Evolutionary conservation across 2,329 filamentous ascomycete species (phyloP).

Genomic region (Xylaria arbuscula): DNA sequence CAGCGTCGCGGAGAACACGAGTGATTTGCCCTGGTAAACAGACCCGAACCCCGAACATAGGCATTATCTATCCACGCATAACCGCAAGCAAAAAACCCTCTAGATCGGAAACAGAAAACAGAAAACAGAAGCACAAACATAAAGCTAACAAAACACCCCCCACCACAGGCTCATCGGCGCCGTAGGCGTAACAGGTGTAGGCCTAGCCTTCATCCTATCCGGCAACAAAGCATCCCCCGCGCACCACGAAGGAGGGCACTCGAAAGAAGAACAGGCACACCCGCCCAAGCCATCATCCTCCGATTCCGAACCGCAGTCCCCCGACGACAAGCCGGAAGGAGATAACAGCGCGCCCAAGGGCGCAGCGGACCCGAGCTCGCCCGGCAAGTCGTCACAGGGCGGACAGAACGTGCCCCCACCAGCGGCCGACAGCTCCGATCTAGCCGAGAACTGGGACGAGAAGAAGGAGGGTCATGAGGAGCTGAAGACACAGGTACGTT

Average conservation of each 20-base stretch:
- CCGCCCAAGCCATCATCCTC: not conserved
- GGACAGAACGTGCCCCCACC: slow-evolving; percentile 36
- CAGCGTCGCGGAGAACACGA: slow-evolving; percentile 39
- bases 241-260: slow-evolving; percentile 21
- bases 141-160: not conserved
- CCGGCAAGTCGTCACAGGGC: slow-evolving; percentile 8
- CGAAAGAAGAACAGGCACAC: not conserved
- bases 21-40: slow-evolving; percentile 50
- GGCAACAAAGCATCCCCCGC: not conserved
- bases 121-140: not conserved
- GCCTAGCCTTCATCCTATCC: slow-evolving; percentile 39
- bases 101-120: too few species aligned
- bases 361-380: not conserved
- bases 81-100: not conserved
- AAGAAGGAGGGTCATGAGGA: slow-evolving; percentile 41
- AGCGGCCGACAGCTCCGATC: slow-evolving; percentile 37
- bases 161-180: slow-evolving; percentile 41
- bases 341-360: slow-evolving; percentile 10
- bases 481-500: slow-evolving; percentile 39
- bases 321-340: slow-evolving; percentile 1
- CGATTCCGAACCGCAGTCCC: not conserved
- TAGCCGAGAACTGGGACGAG: slow-evolving; percentile 38
- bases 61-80: too few species aligned
- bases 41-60: too few species aligned
- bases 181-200: slow-evolving; percentile 41